phyloP scores from a whole-genome alignment of 352 stramenopile genomes.

The Halophytophthora polymorphica region DNA sequence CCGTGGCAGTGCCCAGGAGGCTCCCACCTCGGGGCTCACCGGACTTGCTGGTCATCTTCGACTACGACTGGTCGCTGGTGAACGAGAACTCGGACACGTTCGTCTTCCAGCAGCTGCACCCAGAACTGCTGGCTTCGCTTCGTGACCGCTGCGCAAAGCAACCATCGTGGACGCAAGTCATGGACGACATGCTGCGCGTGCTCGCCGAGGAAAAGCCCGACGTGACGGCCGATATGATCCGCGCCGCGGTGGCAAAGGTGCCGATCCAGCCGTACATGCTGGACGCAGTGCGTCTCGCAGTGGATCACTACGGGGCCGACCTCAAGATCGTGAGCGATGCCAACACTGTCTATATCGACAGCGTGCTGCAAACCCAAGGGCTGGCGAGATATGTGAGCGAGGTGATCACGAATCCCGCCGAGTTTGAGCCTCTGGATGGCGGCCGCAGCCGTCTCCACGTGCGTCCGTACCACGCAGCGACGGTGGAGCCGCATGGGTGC shows the following conservation, averaged over 20 bases:
- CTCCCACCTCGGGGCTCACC: conserved; percentile 6
- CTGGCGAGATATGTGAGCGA: conserved; percentile 35
- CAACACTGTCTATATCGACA: conserved; percentile 79
- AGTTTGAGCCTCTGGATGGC: conserved; percentile 26
- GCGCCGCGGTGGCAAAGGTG: conserved; percentile 41
- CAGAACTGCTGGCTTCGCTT: conserved; percentile 47
- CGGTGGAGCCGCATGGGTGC: conserved; percentile 45
- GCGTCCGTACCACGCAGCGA: conserved; percentile 45
- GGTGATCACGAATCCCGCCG: conserved; percentile 55
- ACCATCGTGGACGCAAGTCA: conserved; percentile 59
- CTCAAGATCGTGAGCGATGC: conserved; percentile 78
- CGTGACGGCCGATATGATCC: conserved; percentile 33
- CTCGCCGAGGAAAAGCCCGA: conserved; percentile 39
- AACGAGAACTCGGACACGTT: conserved; percentile 84
- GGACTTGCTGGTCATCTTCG: conserved; percentile 63
- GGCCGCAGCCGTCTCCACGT: conserved; percentile 39
- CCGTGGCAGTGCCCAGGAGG: not conserved
- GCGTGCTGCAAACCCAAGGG: conserved; percentile 50
- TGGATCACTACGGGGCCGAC: conserved; percentile 31
- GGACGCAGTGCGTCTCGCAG: conserved; percentile 52
- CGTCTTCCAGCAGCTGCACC: conserved; percentile 65
- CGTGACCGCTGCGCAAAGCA: conserved; percentile 16
- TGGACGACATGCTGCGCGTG: conserved; percentile 58
- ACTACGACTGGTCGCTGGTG: conserved; percentile 84
- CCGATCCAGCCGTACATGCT: conserved; percentile 67